Base-by-base conservation (phyloP, 1,284 basidiomycete species). In the Fomitopsis schrenkii region DNA sequence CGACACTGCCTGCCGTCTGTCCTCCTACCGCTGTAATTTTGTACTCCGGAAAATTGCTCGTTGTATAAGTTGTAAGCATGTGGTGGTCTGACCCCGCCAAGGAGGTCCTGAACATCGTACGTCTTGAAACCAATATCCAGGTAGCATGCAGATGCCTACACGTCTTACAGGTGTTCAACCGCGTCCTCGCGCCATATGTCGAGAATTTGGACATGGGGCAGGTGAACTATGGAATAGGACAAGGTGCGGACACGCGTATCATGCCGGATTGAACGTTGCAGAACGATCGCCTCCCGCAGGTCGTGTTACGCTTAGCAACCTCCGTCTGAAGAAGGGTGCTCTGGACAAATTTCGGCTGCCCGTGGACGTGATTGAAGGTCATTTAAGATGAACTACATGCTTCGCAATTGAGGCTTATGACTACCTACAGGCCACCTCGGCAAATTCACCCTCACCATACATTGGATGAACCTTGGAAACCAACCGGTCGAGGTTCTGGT, bases 301-400 rank as follows among this genome's bases (percentile, higher is more conserved):
- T 58, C 89, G 94, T 75, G 78, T 97, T 59, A 92, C 91, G 36
- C 80, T 98, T 55, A 83, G 85, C 44, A 90, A 91, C 68, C 77
- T 99, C 55, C 88, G 89, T 55, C 82, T 99, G 68, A 99, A 98
- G 81, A 96, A 91, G 75, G 93, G 93, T 48, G 95, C 94, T 0
- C 81, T 99, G 61, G 97, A 99, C 77, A 96, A 98, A 74, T 97
- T 99, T 73, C 86, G 94, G 60, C 80, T 99, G 19, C 98, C 98
- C 0, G 90, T 99, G 4, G 96, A 99, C 78, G 95, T 99, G 35
- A 81, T 95, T 22, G 95, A 99, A 80, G 97, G 93, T 90, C 66
- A 55, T 64, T 41, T 12, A n/a, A 22, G 9, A 22, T 52, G 9
- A 22, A 55, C 1, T 26, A n/a, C 4, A 5, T 22, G 17, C 10